Evolutionary conservation across 768 basidiomycete species (phyloP), one percentile per base, ranked within the genome.

Genomic region (Strobilomyces dryophilus): DNA sequence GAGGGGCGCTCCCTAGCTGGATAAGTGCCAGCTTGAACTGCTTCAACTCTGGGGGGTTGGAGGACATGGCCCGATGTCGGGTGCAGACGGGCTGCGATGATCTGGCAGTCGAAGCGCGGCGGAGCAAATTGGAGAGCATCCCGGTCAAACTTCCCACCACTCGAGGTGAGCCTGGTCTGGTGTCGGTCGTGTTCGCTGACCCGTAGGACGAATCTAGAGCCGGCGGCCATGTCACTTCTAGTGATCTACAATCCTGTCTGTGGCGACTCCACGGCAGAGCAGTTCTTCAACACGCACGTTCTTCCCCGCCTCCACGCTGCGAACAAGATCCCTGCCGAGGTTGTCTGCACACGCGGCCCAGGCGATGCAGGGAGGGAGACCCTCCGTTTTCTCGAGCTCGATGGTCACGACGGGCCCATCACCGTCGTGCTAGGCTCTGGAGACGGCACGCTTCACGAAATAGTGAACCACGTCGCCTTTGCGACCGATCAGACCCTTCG

Each of bases 361-460:
- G 79, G 76, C 4, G 79, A 89, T 64, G 85, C 84, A 10, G 85
- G 82, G 14, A 61, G 59, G 34, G 52, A 78, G 47, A 68, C 81
- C 15, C 54, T 74, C 32, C 62, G 74, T 6, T 72, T 78, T 56
- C 61, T 86, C 45, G 29, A 29, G 24, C 24, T 24, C 9, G 52
- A 70, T 10, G 56, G 60, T 40, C 55, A 62, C 50, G 51, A 65
- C 8, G 71, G 64, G 26, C 58, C 55, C 44, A 53, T 79, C 47
- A 77, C 77, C 1, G 64, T 89, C 44, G 64, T 89, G 47, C 73
- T 93, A 24, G 81, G 79, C 15, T 92, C 94, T 5, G 95, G 95
- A 8, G 95, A 98, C 68, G 95, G 95, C 17, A 97, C 94, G 1
- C 74, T 93, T 36, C 91, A 95, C 66, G 94, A 98, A 61, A 80